These are phyloP conservation scores for Agapanthus africanus DNA, from an alignment of 106 monocot species.

Conservation along the genomic window DNA sequence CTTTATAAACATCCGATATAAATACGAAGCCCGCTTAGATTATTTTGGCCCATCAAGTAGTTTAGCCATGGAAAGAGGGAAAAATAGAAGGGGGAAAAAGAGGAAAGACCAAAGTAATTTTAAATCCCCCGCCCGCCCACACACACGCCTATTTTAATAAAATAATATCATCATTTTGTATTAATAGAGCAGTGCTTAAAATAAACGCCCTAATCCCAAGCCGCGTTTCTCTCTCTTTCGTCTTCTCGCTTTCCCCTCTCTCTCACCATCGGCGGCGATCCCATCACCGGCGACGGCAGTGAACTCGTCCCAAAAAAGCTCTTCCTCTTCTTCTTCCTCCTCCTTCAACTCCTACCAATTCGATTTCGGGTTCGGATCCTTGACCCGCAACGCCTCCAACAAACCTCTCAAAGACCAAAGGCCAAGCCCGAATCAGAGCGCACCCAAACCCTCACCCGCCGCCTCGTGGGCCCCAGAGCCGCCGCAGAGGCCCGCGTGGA, in stretches of 20 bases:
- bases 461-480: conserved; percentile 17
- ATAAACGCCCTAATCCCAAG: not conserved
- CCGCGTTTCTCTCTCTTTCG: not conserved
- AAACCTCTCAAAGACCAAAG: conserved; percentile 62
- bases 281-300: conserved; percentile 14
- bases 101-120: not conserved
- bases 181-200: not conserved
- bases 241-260: not conserved
- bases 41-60: no score
- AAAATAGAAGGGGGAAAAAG: not conserved
- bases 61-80: not conserved
- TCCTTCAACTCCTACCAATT: conserved; percentile 73
- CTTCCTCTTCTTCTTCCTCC: conserved; percentile 22
- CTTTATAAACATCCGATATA: no score
- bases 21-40: no score
- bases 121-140: no score
- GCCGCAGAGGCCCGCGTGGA: conserved; percentile 44
- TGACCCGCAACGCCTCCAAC: conserved; percentile 20
- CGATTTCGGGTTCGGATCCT: conserved; percentile 71
- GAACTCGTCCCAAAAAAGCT: conserved; percentile 31
- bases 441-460: conserved; percentile 7
- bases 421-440: conserved; percentile 10
- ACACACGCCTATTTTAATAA: no score
- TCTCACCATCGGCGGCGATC: not conserved
- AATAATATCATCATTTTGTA: no score